Percentiles rank a stretch among this genome's conserved stretches.
Conservation (phyloP, 2,329 filamentous ascomycete genomes). For the Celoporthe dispersa region DNA sequence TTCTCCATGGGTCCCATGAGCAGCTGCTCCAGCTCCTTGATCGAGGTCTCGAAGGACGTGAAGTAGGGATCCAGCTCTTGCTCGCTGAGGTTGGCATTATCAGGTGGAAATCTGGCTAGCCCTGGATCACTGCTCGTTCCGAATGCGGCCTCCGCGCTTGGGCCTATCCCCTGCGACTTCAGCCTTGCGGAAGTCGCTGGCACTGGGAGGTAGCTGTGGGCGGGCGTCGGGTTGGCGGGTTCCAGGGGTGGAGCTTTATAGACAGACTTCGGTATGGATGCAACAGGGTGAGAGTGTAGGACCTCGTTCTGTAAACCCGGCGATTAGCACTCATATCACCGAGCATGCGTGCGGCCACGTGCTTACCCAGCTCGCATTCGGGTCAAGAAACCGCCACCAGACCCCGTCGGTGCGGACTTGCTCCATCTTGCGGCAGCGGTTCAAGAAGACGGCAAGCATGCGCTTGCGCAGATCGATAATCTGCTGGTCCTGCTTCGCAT, state of each 20-base stretch:
- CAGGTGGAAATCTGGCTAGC: constrained; percentile 81
- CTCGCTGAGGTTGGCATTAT: constrained; percentile 76
- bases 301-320: constrained; percentile 75
- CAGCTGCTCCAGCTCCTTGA: constrained; percentile 86
- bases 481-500: constrained; percentile 94
- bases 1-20: constrained; percentile 95
- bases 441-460: constrained; percentile 95
- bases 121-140: constrained; percentile 57
- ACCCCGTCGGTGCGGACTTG: constrained; percentile 90
- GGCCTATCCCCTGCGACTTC: constrained; percentile 56
- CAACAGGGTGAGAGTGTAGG: constrained; percentile 86
- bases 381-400: constrained; percentile 97
- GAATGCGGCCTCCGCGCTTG: constrained; percentile 37
- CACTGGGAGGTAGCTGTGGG: constrained; percentile 85
- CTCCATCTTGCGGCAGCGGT: constrained; percentile 91
- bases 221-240: constrained; percentile 86
- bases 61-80: constrained; percentile 96
- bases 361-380: constrained; percentile 95
- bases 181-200: constrained; percentile 86
- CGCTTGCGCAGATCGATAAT: constrained; percentile 97
- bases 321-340: constrained; percentile 32
- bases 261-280: constrained; percentile 91
- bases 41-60: constrained; percentile 87
- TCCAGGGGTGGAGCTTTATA: constrained; percentile 95
- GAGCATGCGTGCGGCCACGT: not conserved